Evolutionary conservation across 352 stramenopile species (phyloP), one percentile per base, ranked within the genome.

Genomic region (Globisporangium acanthophoron): DNA sequence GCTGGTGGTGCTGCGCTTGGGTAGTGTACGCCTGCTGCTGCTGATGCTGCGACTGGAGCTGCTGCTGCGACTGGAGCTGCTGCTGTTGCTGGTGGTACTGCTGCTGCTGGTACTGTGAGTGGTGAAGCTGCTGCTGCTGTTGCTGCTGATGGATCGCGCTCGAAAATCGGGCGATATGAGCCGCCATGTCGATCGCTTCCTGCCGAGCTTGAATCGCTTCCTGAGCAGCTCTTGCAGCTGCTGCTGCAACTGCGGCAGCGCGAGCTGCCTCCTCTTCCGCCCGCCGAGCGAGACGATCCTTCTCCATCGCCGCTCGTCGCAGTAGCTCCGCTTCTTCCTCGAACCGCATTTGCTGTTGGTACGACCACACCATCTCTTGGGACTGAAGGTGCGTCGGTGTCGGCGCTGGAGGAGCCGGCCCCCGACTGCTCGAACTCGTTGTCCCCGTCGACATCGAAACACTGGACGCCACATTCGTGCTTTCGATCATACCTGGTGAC

Each of bases 141-240:
- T 89, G 76, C 35, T 83, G 80, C 20, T 90, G 78, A 57, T 92
- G 82, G 56, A 90, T 87, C 31, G 70, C 77, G 55, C 57, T 84
- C 51, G 80, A 87, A 66, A 92, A 92, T 21, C 80, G 74, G 3
- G 78, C 80, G 44, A 83, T 73, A 53, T 79, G 86, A 6, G 80
- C 80, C 52, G 84, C 83, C 84, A 93, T 88, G 50, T 94, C 80
- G 67, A 93, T 73, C 13, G 84, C 85, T 74, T 93, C 78, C 39
- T 92, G 76, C 0, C 84, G 80, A 13, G 85, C 85, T 51, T 91
- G 75, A 21, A 88, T 78, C 0, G 85, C 85, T 52, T 92, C 85
- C 40, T 92, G 82, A 2, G 91, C 69, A 6, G 85, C 85, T 46
- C 81, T 70, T 0, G 85, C 83, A 11, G 85, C 85, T 4, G 80